Evolutionary conservation across 2,329 filamentous ascomycete genomes (phyloP), one percentile per base, ranked within the genome.

Genomic region (Pochonia chlamydosporia): DNA sequence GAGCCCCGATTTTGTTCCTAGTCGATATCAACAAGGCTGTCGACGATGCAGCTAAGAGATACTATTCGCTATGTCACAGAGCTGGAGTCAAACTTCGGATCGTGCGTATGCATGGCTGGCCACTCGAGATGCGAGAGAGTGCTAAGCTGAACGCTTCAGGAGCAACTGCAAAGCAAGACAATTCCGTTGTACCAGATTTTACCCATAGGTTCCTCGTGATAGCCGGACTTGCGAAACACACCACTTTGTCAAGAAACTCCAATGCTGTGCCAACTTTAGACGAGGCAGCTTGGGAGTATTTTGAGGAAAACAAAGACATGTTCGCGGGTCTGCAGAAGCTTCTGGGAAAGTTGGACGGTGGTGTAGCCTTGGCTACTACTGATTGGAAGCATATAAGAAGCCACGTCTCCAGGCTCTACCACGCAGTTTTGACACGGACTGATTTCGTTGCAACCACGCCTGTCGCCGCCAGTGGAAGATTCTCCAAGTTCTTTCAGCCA

Each of bases 401-500:
- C 1, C 54, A 60, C 14, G 63, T 72, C 1, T 57, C 63, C 0
- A 46, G 49, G 1, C 56, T 74, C 0, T 75, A 75, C 47, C 56
- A 58, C 1, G 59, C 63, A 2, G 67, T 71, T 0, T 55, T 75
- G 0, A 51, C 50, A 2, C 54, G 63, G 3, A 63, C 68, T 0
- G 71, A 74, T 40, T 74, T 74, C 44, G 61, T 75, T 2, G 70
- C 71, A 0, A 72, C 72, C 0, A 74, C 72, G 1, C 72, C 72
- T 0, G 71, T 73, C 1, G 69, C 71, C 3, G 66, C 69, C 0
- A 64, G 60, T 4, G 63, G 64, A 0, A 53, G 57, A 0, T 70
- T 74, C 28, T 54, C 61, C 0, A 62, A 59, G 2, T 58, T 89
- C 6, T 89, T 90, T 26, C 84, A 86, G 53, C 88, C 89, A 0